Percentiles rank a stretch among this genome's conserved stretches.
These are phyloP conservation scores for Pseudozyma sp. DNA, from an alignment of 1,284 basidiomycete species.

Conservation along the genomic window DNA sequence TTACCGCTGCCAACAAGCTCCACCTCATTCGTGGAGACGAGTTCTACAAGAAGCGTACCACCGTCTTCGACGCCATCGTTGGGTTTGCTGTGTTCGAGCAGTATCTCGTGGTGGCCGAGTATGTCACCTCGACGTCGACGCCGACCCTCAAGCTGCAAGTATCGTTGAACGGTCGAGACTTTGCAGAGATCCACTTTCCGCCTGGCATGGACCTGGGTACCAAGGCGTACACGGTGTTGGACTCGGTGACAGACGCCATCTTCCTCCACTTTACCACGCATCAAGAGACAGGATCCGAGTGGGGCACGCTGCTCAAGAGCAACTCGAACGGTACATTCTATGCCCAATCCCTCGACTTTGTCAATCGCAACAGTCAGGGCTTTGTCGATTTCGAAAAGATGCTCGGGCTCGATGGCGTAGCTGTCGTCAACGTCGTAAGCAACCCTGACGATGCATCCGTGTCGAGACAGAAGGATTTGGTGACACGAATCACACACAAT, in stretches of 20 bases:
- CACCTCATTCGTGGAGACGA: slow-evolving; percentile 82
- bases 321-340: slow-evolving; percentile 99
- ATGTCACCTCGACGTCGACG: slow-evolving; percentile 69
- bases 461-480: slow-evolving; percentile 80
- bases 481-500: slow-evolving; percentile 93
- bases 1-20: slow-evolving; percentile 75
- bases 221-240: slow-evolving; percentile 91
- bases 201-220: slow-evolving; percentile 87
- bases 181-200: slow-evolving; percentile 88
- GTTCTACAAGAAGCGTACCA: slow-evolving; percentile 79
- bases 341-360: slow-evolving; percentile 83
- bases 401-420: slow-evolving; percentile 93
- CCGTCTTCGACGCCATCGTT: slow-evolving; percentile 85
- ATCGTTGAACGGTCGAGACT: slow-evolving; percentile 87
- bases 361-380: slow-evolving; percentile 86
- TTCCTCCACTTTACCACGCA: slow-evolving; percentile 97
- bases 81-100: slow-evolving; percentile 97
- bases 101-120: slow-evolving; percentile 92
- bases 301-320: slow-evolving; percentile 91
- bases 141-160: slow-evolving; percentile 79
- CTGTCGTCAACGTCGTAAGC: slow-evolving; percentile 87
- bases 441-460: slow-evolving; percentile 83
- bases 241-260: slow-evolving; percentile 90
- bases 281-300: slow-evolving; percentile 78
- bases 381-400: slow-evolving; percentile 99